Evolutionary conservation across 306 rosid genomes (phyloP), one percentile per base, ranked within the genome.

Genomic region (Medicago truncatula): DNA sequence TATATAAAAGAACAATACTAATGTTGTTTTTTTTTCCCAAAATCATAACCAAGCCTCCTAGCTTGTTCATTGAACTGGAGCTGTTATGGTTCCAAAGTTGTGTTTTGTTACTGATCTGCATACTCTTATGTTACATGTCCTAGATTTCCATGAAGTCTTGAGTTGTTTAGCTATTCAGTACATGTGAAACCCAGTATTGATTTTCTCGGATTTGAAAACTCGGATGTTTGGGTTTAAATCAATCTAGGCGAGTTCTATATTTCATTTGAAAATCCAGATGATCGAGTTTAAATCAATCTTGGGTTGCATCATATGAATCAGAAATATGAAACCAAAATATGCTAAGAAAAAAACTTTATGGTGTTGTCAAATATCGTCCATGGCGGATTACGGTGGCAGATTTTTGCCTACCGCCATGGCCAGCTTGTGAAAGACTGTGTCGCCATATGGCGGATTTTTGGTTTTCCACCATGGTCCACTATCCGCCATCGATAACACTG

Each of bases 71-170:
- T 34, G 38, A 53, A 57, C 52, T 75, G 41, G 76, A 49, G 17
- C 15, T 6, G 61, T 70, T 75, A 61, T 34, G 21, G 18, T 71
- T 41, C 76, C 7, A 17, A 56, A 78, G 13, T 64, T 2, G 67
- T 59, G 71, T 65, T 72, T 58, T 43, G 15, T 56, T 41, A 53
- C 25, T 56, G 80, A 75, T 78, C 78, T 56, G 2, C 36, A 1
- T 18, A 18, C 39, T 47, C 4, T 16, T 13, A 20, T 2, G 56
- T 15, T 40, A 28, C 52, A 10, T 43, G 38, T 34, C 3, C 7
- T 34, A 34, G 38, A 34, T 34, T 34, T 34, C 38, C 38, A 34
- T 3, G 7, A 34, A 34, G 38, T 34, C 38, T 34, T 34, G 38
- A 34, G 31, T 36, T 62, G 54, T 43, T 31, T 4, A 31, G 31